Conservation (phyloP, 2,329 filamentous ascomycete genomes). For the Xylaria sp. region DNA sequence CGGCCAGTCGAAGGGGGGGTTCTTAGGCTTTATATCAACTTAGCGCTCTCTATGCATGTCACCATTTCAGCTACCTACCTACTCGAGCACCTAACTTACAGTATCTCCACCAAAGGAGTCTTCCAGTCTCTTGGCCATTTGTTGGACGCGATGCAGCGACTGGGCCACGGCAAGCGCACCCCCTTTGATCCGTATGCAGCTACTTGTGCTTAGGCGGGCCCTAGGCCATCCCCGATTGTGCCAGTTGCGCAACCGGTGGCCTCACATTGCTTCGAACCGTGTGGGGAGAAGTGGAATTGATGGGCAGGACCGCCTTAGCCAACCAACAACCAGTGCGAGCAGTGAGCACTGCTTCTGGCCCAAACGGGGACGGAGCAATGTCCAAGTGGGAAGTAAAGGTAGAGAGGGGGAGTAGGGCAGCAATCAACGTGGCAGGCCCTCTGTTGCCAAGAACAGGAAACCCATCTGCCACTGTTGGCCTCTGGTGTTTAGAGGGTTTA, state of each 20-base stretch:
- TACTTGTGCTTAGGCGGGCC: background rate
- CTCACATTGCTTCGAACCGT: conserved; percentile 11
- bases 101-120: conserved; percentile 1
- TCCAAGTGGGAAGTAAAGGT: conserved; percentile 34
- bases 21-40: conserved; percentile 19
- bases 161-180: conserved; percentile 28
- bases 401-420: conserved; percentile 33
- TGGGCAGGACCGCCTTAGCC: background rate
- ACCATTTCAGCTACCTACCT: background rate
- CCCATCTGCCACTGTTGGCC: conserved; percentile 20
- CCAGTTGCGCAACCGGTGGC: conserved; percentile 11
- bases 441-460: conserved; percentile 30
- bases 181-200: conserved; percentile 23
- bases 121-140: conserved; percentile 1
- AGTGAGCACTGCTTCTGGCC: conserved; percentile 26
- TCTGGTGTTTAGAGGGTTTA: conserved; percentile 11
- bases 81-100: too few relatives aligned
- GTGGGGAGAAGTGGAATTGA: conserved; percentile 14
- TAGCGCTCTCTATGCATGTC: background rate
- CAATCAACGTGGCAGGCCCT: conserved; percentile 47
- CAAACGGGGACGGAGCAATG: conserved; percentile 18
- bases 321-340: conserved; percentile 30
- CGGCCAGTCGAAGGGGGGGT: conserved; percentile 31
- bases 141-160: conserved; percentile 9
- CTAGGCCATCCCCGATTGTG: conserved; percentile 13